Conservation (phyloP, 176 grass and related monocot genomes). For the Carex kokanica region DNA sequence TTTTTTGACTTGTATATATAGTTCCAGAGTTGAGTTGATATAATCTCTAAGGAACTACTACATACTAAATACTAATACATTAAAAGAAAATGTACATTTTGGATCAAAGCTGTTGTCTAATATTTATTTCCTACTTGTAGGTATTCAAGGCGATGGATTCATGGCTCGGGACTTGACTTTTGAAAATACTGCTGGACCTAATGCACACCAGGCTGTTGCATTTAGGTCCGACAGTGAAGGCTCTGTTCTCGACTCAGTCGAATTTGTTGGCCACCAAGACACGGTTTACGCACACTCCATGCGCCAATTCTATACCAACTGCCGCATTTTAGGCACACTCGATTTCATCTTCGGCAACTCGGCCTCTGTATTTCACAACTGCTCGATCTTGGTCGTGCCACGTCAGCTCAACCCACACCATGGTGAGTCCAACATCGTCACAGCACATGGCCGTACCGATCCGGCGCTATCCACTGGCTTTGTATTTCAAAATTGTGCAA, state of each 20-base stretch:
- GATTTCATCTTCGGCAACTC: conserved; percentile 95
- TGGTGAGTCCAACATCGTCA: conserved; percentile 47
- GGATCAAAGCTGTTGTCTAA: not conserved
- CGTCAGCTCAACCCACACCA: not conserved
- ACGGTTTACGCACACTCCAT: conserved; percentile 67
- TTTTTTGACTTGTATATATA: not conserved
- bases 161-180: conserved; percentile 54
- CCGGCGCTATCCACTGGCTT: conserved; percentile 30
- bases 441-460: conserved; percentile 66
- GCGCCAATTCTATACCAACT: conserved; percentile 67
- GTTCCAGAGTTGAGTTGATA: not conserved
- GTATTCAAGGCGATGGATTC: conserved; percentile 60
- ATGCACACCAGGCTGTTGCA: conserved; percentile 76
- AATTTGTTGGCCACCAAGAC: conserved; percentile 70
- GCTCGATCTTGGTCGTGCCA: conserved; percentile 42
- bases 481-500: conserved; percentile 73
- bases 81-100: not conserved
- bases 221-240: conserved; percentile 57
- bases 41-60: not conserved
- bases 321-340: conserved; percentile 67
- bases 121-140: conserved; percentile 21
- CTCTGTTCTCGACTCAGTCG: conserved; percentile 60
- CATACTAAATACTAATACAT: not conserved
- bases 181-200: conserved; percentile 60
- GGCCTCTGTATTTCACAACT: conserved; percentile 64